phyloP scores from a whole-genome alignment of 139 green algal genomes.

The Pseudopediastrum boryanum region DNA sequence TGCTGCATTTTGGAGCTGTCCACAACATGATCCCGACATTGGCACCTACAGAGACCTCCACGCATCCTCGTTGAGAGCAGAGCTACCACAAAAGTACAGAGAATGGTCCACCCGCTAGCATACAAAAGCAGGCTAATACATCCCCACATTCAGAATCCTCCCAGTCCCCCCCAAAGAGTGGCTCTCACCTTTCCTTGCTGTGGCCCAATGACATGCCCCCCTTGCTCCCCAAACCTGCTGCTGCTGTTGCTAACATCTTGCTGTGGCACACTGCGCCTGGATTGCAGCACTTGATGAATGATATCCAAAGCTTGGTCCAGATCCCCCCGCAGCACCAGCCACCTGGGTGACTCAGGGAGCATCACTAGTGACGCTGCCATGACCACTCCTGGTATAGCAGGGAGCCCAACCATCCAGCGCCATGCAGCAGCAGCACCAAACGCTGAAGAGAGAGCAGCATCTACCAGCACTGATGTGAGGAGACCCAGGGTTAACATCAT shows the following conservation, averaged over 20 bases:
- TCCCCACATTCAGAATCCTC: too few relatives aligned
- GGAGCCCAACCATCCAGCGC: constrained; percentile 76
- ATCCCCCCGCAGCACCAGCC: constrained; percentile 72
- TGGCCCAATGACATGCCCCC: too few relatives aligned
- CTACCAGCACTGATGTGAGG: constrained; percentile 63
- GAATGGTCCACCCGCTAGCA: too few relatives aligned
- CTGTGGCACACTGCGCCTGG: not conserved
- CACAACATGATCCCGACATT: too few relatives aligned
- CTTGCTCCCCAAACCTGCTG: too few relatives aligned
- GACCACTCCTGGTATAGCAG: constrained; percentile 49
- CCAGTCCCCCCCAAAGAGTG: too few relatives aligned
- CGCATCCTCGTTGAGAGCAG: too few relatives aligned
- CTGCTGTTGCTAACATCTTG: constrained; percentile 2
- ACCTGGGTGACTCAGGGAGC: constrained; percentile 80
- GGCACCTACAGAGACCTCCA: too few relatives aligned
- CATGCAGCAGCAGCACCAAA: constrained; percentile 43
- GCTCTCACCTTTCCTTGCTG: too few relatives aligned
- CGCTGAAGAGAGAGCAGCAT: constrained; percentile 57
- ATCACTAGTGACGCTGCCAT: constrained; percentile 59
- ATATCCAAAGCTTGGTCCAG: constrained; percentile 76
- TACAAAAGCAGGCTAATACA: too few relatives aligned
- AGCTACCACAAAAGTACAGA: too few relatives aligned
- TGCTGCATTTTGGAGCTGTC: too few relatives aligned
- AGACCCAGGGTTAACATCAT: constrained; percentile 83
- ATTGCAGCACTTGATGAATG: constrained; percentile 21